phyloP scores from a whole-genome alignment of 805 yeast genomes.

The Yamadazyma paraphyllophila region DNA sequence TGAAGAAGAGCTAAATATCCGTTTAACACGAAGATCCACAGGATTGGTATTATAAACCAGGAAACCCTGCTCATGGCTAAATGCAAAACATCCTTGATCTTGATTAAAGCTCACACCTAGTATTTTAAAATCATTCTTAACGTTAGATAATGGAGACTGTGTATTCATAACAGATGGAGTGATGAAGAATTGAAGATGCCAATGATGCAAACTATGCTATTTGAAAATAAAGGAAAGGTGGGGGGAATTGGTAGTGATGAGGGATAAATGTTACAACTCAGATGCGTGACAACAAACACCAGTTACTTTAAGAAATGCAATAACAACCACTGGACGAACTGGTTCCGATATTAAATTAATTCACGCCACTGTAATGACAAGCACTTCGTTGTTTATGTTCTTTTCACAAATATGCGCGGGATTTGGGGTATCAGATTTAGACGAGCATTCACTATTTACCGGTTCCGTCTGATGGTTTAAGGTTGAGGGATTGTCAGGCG shows the following conservation, averaged over 20 bases:
- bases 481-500: no score
- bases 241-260: background rate
- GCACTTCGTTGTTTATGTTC: constrained; percentile 1
- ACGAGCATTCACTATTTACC: constrained; percentile 1
- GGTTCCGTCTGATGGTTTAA: background rate
- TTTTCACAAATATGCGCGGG: constrained; percentile 2
- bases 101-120: constrained; percentile 76
- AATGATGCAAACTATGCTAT: background rate
- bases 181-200: background rate
- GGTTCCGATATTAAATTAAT: background rate
- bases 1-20: constrained; percentile 39
- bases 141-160: constrained; percentile 16
- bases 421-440: background rate
- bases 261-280: no score
- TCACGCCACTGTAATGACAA: background rate
- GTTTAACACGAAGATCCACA: constrained; percentile 66
- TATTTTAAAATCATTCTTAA: constrained; percentile 17
- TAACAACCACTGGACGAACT: no score
- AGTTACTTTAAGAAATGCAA: no score
- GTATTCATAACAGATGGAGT: constrained; percentile 17
- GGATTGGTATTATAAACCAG: constrained; percentile 87
- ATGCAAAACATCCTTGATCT: constrained; percentile 86
- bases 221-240: background rate
- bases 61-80: constrained; percentile 79
- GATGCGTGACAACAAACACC: no score